Conservation (phyloP, 2,329 filamentous ascomycete genomes). For the Leptodontidium sp. region DNA sequence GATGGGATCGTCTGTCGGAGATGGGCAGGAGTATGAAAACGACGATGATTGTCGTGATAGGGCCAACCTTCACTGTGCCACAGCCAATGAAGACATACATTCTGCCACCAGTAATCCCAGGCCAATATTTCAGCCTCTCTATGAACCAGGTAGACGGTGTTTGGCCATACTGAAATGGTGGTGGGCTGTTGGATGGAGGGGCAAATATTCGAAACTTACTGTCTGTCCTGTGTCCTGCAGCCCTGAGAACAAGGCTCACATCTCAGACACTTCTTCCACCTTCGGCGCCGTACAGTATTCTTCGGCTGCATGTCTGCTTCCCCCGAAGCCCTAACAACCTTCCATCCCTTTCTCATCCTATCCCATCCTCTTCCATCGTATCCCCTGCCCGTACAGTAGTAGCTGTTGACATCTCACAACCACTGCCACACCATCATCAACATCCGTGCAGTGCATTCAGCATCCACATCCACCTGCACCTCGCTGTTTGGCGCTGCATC, state of each 20-base stretch:
- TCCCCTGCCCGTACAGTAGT: not conserved
- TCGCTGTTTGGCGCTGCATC: conserved; percentile 1
- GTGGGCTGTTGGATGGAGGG: conserved; percentile 6
- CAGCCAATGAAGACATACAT: not conserved
- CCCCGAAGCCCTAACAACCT: conserved; percentile 2
- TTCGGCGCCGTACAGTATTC: no score
- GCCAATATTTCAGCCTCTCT: conserved; percentile 27
- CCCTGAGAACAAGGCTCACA: conserved; percentile 14
- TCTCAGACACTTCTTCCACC: no score
- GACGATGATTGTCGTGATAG: conserved; percentile 18
- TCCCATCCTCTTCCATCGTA: not conserved
- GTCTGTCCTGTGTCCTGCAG: no score
- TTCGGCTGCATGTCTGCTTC: not conserved
- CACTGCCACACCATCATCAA: conserved; percentile 3
- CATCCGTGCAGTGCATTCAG: conserved; percentile 13
- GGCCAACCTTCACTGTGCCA: not conserved
- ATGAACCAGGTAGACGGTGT: conserved; percentile 18
- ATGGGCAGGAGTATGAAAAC: not conserved
- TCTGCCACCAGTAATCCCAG: not conserved
- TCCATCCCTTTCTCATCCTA: no score
- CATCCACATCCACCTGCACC: conserved; percentile 7
- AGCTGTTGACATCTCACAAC: conserved; percentile 7
- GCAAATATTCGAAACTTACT: not conserved
- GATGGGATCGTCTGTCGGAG: not conserved
- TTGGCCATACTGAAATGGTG: not conserved